phyloP scores from a whole-genome alignment of 805 yeast species.

The Sugiyamaella americana region DNA sequence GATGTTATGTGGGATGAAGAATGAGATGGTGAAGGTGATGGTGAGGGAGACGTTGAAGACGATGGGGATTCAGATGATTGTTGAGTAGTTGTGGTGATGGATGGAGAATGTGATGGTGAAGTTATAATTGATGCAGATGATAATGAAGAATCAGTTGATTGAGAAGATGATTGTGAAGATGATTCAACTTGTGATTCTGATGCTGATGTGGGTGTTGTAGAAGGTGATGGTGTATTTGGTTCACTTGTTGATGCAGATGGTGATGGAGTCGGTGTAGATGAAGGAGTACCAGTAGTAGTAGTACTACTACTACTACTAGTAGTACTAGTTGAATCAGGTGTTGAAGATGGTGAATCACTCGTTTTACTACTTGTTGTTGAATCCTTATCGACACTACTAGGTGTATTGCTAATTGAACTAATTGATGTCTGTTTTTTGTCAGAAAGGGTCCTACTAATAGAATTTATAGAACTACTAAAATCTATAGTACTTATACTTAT shows the following conservation, averaged over 20 bases:
- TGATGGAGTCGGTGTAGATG: no score
- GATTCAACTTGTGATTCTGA: neutral
- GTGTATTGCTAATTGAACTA: no score
- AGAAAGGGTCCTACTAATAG: neutral
- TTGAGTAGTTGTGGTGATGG: neutral
- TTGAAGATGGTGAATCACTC: no score
- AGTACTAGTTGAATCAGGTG: no score
- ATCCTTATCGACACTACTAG: no score
- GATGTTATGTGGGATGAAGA: neutral
- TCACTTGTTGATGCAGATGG: no score
- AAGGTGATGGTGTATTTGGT: neutral
- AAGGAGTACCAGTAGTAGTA: no score
- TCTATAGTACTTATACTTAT: no score
- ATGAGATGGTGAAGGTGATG: constrained; percentile 2
- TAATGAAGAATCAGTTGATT: constrained; percentile 5
- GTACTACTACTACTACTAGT: no score
- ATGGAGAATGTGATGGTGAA: constrained; percentile 1
- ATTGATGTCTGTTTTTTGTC: neutral
- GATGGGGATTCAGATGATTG: constrained; percentile 4
- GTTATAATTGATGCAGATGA: constrained; percentile 3
- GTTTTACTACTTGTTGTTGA: no score
- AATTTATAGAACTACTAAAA: no score
- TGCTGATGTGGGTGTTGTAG: neutral
- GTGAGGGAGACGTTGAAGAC: constrained; percentile 1
- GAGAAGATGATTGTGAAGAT: neutral